Percentiles rank a stretch among this genome's conserved stretches.
These are phyloP conservation scores for Gleditsia sinensis DNA, from an alignment of 306 rosid species.

Conservation along the genomic window DNA sequence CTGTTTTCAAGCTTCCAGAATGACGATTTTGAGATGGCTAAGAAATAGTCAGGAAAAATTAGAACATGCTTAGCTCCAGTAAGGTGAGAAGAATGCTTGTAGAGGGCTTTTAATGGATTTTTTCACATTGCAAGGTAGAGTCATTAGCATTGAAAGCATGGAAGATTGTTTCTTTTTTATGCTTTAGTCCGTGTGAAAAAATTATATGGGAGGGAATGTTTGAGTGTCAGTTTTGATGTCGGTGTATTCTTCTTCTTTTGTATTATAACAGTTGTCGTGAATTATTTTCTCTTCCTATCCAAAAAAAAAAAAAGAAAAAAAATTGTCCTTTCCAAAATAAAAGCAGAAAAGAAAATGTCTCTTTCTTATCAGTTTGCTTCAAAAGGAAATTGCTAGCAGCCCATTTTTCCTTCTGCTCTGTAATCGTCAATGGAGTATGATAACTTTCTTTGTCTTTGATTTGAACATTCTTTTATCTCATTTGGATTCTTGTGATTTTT, in stretches of 20 bases:
- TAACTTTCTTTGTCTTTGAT: not conserved
- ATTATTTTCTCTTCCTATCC: not conserved
- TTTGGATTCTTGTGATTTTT: conserved; percentile 14
- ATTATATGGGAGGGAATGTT: not conserved
- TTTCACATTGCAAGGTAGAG: conserved; percentile 1
- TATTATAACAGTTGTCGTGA: not conserved
- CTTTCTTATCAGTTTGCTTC: no score
- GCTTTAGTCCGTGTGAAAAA: not conserved
- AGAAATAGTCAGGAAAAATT: not conserved
- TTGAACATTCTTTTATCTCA: not conserved
- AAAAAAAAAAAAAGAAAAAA: not conserved
- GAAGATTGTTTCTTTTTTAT: conserved; percentile 14
- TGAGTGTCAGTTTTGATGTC: not conserved
- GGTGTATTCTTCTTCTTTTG: not conserved
- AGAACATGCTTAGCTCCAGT: not conserved
- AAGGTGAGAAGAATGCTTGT: not conserved
- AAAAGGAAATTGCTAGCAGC: no score
- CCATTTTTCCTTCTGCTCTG: no score
- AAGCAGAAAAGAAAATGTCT: not conserved
- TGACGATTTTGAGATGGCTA: not conserved
- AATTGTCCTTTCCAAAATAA: no score
- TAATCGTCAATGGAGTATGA: conserved; percentile 9
- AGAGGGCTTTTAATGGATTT: conserved; percentile 11
- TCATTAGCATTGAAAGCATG: conserved; percentile 13
- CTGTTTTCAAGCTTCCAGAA: not conserved